Conservation (phyloP, 164 flowering plant genomes). For the Warburgia ugandensis region DNA sequence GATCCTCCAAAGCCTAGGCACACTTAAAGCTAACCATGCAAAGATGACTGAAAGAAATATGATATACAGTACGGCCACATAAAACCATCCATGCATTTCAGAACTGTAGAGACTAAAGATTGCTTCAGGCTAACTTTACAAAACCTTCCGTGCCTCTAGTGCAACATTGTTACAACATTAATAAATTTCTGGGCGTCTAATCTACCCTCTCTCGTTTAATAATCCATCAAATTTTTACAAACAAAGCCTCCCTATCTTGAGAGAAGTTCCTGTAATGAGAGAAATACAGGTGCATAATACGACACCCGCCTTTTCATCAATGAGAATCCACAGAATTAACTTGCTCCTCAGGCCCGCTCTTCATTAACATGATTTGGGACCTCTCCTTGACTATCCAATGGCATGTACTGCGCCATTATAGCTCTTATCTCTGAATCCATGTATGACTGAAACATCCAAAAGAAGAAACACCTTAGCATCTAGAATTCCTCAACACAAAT, state of each 20-base stretch:
- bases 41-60: no score
- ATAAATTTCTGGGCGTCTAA: slow-evolving; percentile 3
- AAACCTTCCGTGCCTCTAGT: not conserved
- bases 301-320: not conserved
- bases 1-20: no score
- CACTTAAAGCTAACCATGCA: no score
- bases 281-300: not conserved
- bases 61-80: no score
- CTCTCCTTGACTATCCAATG: slow-evolving; percentile 66
- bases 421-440: slow-evolving; percentile 86
- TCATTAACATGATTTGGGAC: slow-evolving; percentile 48
- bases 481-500: not conserved
- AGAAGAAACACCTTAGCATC: not conserved
- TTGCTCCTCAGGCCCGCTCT: slow-evolving; percentile 18
- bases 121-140: not conserved
- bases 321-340: not conserved
- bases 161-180: slow-evolving; percentile 1
- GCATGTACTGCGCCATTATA: slow-evolving; percentile 87
- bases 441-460: slow-evolving; percentile 32
- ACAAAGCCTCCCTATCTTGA: not conserved
- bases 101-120: not conserved
- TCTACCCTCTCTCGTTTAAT: slow-evolving; percentile 2
- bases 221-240: slow-evolving; percentile 1
- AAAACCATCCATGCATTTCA: not conserved
- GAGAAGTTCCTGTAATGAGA: not conserved